These are phyloP conservation scores for Penicillium sp. DNA, from an alignment of 2,329 filamentous ascomycete genomes.

Conservation along the genomic window DNA sequence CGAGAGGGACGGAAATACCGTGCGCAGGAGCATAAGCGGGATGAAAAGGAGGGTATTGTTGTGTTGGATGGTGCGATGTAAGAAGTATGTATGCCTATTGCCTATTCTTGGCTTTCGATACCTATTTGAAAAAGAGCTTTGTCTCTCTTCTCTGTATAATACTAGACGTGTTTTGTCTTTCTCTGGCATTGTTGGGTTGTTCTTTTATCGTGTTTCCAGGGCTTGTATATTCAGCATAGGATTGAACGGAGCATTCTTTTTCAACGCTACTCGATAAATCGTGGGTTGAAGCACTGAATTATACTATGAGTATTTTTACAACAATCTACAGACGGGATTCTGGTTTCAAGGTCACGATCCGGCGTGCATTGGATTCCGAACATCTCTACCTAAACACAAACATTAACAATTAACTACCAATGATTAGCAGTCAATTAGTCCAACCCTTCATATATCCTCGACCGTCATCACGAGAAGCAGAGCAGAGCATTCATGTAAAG, in stretches of 20 bases:
- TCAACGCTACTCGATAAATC: constrained; percentile 9
- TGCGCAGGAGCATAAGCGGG: constrained; percentile 56
- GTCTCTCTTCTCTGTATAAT: constrained; percentile 3
- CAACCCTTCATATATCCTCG: too few relatives aligned
- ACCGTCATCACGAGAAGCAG: too few relatives aligned
- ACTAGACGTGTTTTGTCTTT: not conserved
- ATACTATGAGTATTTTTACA: too few relatives aligned
- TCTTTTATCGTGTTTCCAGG: not conserved
- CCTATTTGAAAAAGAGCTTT: not conserved
- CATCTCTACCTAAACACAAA: too few relatives aligned
- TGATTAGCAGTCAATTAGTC: too few relatives aligned
- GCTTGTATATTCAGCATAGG: constrained; percentile 21
- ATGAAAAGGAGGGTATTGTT: constrained; percentile 49
- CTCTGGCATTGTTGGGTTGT: not conserved
- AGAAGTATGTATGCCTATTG: not conserved
- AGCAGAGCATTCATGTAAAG: not conserved
- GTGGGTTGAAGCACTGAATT: too few relatives aligned
- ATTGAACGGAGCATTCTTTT: too few relatives aligned
- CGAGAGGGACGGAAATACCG: constrained; percentile 64
- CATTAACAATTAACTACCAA: not conserved
- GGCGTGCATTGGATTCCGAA: too few relatives aligned
- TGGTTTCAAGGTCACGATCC: too few relatives aligned
- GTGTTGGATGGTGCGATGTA: constrained; percentile 27
- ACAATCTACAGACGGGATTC: too few relatives aligned
- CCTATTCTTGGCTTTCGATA: constrained; percentile 1